Conservation (phyloP, 2,329 filamentous ascomycete species). For the Aspergillus persii region DNA sequence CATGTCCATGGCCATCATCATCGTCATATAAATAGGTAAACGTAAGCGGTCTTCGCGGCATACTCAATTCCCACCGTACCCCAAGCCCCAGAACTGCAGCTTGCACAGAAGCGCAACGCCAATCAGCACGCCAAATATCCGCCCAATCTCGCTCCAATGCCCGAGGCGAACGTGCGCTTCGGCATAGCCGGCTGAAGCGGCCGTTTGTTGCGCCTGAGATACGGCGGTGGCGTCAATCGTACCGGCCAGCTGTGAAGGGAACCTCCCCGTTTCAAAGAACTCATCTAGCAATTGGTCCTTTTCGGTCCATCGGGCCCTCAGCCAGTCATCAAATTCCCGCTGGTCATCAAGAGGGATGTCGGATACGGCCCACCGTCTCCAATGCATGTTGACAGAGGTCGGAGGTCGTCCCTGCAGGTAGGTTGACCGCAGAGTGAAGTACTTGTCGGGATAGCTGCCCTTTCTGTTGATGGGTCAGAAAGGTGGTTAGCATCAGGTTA, state of each 20-base stretch:
- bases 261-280: slow-evolving; percentile 73
- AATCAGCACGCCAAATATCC: slow-evolving; percentile 43
- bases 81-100: slow-evolving; percentile 21
- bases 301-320: slow-evolving; percentile 82
- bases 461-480: slow-evolving; percentile 49
- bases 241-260: slow-evolving; percentile 66
- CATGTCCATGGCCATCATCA: neutral
- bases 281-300: slow-evolving; percentile 88
- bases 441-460: slow-evolving; percentile 82
- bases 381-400: slow-evolving; percentile 95
- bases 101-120: slow-evolving; percentile 35
- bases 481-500: slow-evolving; percentile 2
- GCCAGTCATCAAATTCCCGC: slow-evolving; percentile 77
- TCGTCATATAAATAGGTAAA: neutral
- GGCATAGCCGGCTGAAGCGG: slow-evolving; percentile 39
- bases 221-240: slow-evolving; percentile 48
- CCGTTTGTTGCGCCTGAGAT: slow-evolving; percentile 28
- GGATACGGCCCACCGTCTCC: slow-evolving; percentile 77
- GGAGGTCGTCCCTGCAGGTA: slow-evolving; percentile 87
- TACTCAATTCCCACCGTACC: slow-evolving; percentile 15
- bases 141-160: slow-evolving; percentile 44
- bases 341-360: slow-evolving; percentile 77
- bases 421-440: slow-evolving; percentile 81
- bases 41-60: neutral
- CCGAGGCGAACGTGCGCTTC: slow-evolving; percentile 43